phyloP scores from a whole-genome alignment of 495 filamentous ascomycete genomes.

The Trichoderma reesei region DNA sequence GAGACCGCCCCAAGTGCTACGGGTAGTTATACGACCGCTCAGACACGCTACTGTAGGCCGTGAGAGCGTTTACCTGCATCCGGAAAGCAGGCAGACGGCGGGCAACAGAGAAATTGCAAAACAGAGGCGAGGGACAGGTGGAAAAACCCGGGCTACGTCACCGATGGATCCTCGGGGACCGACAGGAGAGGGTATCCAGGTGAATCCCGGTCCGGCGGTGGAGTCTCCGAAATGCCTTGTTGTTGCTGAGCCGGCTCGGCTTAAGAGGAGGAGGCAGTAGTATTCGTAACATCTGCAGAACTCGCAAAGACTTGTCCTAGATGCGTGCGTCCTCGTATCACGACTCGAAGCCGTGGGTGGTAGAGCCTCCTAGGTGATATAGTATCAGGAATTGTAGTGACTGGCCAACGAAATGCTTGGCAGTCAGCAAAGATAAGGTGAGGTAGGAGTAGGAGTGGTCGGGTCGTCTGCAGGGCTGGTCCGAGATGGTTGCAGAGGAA shows the following conservation, averaged over 20 bases:
- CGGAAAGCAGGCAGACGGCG: background rate
- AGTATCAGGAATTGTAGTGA: too few species aligned
- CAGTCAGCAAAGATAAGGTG: too few species aligned
- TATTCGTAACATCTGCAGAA: too few species aligned
- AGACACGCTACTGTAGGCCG: constrained; percentile 2
- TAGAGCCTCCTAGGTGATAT: too few species aligned
- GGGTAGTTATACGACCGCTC: background rate
- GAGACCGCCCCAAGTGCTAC: background rate
- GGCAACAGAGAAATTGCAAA: background rate
- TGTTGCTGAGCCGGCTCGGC: background rate
- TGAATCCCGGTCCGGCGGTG: background rate
- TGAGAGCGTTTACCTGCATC: constrained; percentile 3
- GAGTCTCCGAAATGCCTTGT: background rate
- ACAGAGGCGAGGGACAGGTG: background rate
- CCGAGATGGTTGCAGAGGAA: too few species aligned
- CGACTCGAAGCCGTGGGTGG: too few species aligned
- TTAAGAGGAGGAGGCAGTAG: too few species aligned
- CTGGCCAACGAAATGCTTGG: too few species aligned
- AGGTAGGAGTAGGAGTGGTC: too few species aligned
- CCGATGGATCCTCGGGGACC: background rate
- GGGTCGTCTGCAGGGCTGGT: too few species aligned
- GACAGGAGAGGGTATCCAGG: background rate
- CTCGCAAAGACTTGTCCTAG: too few species aligned
- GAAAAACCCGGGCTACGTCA: background rate
- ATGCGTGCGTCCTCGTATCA: too few species aligned